Evolutionary conservation across 495 filamentous ascomycete species (phyloP), one percentile per base, ranked within the genome.

Genomic region (Astrothelium macrocarpum): DNA sequence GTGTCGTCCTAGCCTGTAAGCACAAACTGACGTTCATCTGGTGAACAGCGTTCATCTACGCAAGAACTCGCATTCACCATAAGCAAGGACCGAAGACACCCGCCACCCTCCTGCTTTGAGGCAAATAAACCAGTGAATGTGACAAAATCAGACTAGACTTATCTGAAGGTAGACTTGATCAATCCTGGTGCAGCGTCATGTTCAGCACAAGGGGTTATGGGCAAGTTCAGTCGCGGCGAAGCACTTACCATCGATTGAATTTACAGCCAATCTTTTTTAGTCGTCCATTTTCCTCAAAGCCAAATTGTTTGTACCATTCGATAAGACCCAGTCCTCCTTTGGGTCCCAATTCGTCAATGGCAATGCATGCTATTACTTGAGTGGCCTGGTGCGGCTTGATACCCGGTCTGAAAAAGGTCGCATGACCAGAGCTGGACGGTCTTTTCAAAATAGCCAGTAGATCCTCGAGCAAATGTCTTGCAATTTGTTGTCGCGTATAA

Each of bases 191-290:
- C n/a, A 56, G 5, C 9, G 29, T 49, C 0, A 23, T 14, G 11
- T n/a, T 26, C 20, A 9, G 25, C 49, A 2, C 11, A 20, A 9
- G n/a, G 12, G 11, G 7, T 11, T 25, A 29, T 5, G 23, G 5
- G 45, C 16, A 18, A 20, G 10, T 49, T 11, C 11, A 11, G 49
- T n/a, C 25, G 3, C 23, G 23, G n/a, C 23, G 5, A 20, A 56
- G 49, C 23, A 20, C 43, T 29, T 20, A 56, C 62, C 62, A 64
- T 29, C 62, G 31, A 20, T 53, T 39, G 28, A 36, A 34, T 58
- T 64, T 64, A 32, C 62, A 59, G 49, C 62, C 62, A 11, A 64
- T 53, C 25, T 64, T 58, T 31, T 59, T 64, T 23, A 64, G 32
- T 2, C 39, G 62, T 32, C 49, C 62, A 32, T 18, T 59, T 29